A percentile compares a stretch with the other conserved stretches of the same genome.
Evolutionary conservation across 2,329 filamentous ascomycete genomes (phyloP).

Genomic region (Fusarium sp.): DNA sequence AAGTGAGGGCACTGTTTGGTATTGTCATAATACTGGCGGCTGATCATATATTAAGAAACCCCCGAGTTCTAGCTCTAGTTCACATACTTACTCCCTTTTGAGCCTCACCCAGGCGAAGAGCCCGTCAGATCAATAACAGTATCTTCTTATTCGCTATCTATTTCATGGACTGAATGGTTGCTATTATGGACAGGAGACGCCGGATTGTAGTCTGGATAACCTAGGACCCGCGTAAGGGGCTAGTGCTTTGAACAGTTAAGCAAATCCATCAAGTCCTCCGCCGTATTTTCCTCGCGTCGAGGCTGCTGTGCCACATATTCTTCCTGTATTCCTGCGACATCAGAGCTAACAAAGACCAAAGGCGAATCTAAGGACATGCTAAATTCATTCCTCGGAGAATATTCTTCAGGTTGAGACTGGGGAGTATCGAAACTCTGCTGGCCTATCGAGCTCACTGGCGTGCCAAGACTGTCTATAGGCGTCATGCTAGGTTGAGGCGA

Average conservation of each 20-base stretch:
- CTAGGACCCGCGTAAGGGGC: too few relatives aligned
- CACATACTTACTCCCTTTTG: not conserved
- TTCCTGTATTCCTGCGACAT: too few relatives aligned
- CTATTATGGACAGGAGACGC: too few relatives aligned
- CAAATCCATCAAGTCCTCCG: too few relatives aligned
- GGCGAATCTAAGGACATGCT: rapidly evolving
- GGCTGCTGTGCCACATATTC: too few relatives aligned
- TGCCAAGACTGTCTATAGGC: rapidly evolving
- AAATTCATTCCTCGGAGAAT: not conserved
- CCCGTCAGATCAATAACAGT: too few relatives aligned
- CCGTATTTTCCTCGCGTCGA: too few relatives aligned
- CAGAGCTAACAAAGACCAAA: too few relatives aligned
- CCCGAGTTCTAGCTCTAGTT: not conserved
- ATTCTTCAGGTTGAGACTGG: not conserved
- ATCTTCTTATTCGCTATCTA: not conserved
- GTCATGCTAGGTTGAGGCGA: not conserved
- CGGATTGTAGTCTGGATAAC: too few relatives aligned
- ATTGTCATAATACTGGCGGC: not conserved
- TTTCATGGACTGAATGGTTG: not conserved
- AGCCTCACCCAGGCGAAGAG: not conserved
- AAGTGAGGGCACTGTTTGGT: rapidly evolving
- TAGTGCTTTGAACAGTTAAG: too few relatives aligned
- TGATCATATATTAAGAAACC: not conserved
- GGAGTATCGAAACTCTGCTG: not conserved
- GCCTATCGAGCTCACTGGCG: not conserved